Evolutionary conservation across 306 rosid species (phyloP).

Genomic region (Pterocarpus macrocarpus): DNA sequence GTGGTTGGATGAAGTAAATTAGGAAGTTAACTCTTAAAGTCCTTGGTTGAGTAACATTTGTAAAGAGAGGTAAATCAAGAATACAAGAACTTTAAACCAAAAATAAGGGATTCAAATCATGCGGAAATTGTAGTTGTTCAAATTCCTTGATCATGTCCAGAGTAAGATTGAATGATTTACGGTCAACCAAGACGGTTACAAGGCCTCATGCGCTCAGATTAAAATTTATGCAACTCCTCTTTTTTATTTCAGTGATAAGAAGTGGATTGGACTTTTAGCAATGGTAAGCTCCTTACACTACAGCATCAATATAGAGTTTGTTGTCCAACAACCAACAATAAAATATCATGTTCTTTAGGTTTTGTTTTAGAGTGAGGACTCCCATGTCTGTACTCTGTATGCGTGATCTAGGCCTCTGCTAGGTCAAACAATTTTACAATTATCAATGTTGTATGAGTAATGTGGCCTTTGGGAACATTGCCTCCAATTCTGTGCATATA

Average conservation of each 20-base stretch:
- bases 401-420: slow-evolving; percentile 36
- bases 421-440: slow-evolving; percentile 34
- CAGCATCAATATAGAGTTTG: background rate
- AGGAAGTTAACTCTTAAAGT: background rate
- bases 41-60: slow-evolving; percentile 22
- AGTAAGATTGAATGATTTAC: no score
- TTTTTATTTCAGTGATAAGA: background rate
- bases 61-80: slow-evolving; percentile 23
- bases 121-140: background rate
- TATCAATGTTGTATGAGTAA: slow-evolving; percentile 21
- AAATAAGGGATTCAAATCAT: slow-evolving; percentile 21
- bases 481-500: slow-evolving; percentile 35
- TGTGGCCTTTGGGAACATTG: slow-evolving; percentile 20
- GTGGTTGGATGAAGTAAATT: slow-evolving; percentile 11
- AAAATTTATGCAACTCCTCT: no score
- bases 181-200: no score
- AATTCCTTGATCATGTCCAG: no score
- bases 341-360: background rate
- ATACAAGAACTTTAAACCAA: background rate
- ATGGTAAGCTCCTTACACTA: background rate
- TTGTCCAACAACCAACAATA: background rate
- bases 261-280: background rate
- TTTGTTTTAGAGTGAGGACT: background rate
- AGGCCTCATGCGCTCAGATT: no score
- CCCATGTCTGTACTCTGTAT: background rate